A percentile compares a stretch with the other conserved stretches of the same genome.
phyloP scores from a whole-genome alignment of 2,329 filamentous ascomycete genomes.

The Curvularia eragrostidis region DNA sequence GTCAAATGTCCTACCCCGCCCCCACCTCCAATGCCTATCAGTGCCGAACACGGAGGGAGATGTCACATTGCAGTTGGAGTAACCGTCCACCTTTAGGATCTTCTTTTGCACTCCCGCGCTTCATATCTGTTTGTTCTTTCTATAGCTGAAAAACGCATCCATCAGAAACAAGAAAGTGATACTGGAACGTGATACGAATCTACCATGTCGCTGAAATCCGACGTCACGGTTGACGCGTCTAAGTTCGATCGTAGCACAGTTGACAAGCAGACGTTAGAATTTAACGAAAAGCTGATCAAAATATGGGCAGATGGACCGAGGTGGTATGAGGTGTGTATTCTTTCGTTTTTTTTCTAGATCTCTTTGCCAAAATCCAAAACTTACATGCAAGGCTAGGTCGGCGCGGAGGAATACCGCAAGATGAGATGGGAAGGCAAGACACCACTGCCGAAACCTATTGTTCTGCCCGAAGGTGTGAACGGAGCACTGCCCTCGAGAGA shows the following conservation, averaged over 20 bases:
- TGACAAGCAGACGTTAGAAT: conserved; percentile 51
- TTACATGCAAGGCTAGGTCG: conserved; percentile 49
- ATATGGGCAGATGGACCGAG: conserved; percentile 54
- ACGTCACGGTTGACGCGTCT: conserved; percentile 51
- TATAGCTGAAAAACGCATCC: neutral
- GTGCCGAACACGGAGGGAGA: conserved; percentile 3
- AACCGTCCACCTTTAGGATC: neutral
- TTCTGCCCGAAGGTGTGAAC: conserved; percentile 57
- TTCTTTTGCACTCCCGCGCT: neutral
- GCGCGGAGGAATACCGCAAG: conserved; percentile 61
- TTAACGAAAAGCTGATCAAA: conserved; percentile 55
- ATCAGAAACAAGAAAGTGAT: neutral
- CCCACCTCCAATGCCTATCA: conserved; percentile 8
- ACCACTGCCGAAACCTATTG: conserved; percentile 55
- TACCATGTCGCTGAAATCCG: conserved; percentile 44
- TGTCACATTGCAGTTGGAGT: neutral
- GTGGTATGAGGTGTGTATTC: conserved; percentile 58
- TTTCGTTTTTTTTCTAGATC: neutral
- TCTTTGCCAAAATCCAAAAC: neutral
- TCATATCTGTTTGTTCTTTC: neutral
- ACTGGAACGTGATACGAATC: neutral
- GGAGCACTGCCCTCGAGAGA: conserved; percentile 61
- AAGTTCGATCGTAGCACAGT: conserved; percentile 55
- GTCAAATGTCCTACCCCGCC: conserved; percentile 11
- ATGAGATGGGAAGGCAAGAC: conserved; percentile 63